These are phyloP conservation scores for Cardiospermum halicacabum DNA, from an alignment of 345 rosid genomes.

Conservation along the genomic window DNA sequence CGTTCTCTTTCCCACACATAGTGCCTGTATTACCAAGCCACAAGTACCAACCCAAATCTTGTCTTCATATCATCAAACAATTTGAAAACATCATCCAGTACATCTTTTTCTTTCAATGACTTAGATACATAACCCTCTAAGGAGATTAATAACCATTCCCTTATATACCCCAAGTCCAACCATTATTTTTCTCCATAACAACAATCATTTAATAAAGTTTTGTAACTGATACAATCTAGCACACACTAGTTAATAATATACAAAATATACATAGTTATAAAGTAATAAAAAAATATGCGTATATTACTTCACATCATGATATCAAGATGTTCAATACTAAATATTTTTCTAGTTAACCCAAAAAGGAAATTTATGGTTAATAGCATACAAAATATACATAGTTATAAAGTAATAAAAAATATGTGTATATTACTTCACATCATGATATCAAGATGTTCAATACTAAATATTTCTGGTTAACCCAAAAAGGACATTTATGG, in stretches of 20 bases:
- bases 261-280: conserved; percentile 28
- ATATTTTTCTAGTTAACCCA: conserved; percentile 26
- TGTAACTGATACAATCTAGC: conserved; percentile 48
- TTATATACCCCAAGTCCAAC: conserved; percentile 34
- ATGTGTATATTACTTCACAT: neutral
- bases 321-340: conserved; percentile 29
- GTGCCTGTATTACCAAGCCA: conserved; percentile 28
- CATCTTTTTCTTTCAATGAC: conserved; percentile 29
- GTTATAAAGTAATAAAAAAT: conserved; percentile 30
- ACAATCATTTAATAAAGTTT: conserved; percentile 42
- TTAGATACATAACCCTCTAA: conserved; percentile 42
- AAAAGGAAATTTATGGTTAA: conserved; percentile 21
- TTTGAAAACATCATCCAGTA: conserved; percentile 32
- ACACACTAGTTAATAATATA: conserved; percentile 26
- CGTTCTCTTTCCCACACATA: conserved; percentile 26
- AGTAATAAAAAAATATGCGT: conserved; percentile 15
- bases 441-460: conserved; percentile 30
- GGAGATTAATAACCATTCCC: conserved; percentile 32
- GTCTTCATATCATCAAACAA: conserved; percentile 44
- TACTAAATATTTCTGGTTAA: conserved; percentile 17
- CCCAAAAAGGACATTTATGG: neutral
- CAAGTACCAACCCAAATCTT: conserved; percentile 18
- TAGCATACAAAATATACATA: conserved; percentile 12
- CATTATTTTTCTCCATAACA: conserved; percentile 44
- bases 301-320: conserved; percentile 7